Conservation (phyloP, 495 filamentous ascomycete genomes). For the Penicillium steckii region DNA sequence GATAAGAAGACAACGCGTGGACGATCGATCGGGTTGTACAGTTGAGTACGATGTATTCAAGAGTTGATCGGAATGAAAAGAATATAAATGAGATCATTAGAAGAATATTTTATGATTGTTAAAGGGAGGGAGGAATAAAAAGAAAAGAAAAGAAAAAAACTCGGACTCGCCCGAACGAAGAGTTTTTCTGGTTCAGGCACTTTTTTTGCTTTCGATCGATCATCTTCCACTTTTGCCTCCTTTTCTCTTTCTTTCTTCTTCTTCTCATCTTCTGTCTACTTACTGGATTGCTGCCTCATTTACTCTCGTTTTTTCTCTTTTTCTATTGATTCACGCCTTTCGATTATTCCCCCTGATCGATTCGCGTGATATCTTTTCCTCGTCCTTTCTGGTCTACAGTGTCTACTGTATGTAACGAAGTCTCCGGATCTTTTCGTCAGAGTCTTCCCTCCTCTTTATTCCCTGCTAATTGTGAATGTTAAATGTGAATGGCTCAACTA, state of each 20-base stretch:
- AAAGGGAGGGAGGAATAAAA: background rate
- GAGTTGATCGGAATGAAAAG: background rate
- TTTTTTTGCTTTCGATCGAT: conserved; percentile 9
- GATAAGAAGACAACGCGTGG: background rate
- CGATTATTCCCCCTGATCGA: no score
- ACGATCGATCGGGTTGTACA: background rate
- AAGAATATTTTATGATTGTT: no score
- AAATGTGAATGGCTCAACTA: no score
- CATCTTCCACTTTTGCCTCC: conserved; percentile 7
- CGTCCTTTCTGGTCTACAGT: no score
- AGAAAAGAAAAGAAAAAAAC: background rate
- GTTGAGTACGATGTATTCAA: background rate
- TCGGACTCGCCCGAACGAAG: conserved; percentile 13
- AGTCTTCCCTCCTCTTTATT: no score
- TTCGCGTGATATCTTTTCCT: no score
- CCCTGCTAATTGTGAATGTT: no score
- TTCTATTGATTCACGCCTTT: no score
- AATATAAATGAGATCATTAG: background rate
- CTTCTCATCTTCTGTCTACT: background rate
- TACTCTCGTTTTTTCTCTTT: background rate
- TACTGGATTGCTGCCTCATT: no score
- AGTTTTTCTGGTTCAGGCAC: conserved; percentile 32
- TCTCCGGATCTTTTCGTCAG: no score
- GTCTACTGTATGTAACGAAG: no score
- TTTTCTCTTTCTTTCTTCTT: background rate